Percentiles rank a stretch among this genome's conserved stretches.
Conservation (phyloP, 805 yeast genomes). For the Candida sphagnicola region DNA sequence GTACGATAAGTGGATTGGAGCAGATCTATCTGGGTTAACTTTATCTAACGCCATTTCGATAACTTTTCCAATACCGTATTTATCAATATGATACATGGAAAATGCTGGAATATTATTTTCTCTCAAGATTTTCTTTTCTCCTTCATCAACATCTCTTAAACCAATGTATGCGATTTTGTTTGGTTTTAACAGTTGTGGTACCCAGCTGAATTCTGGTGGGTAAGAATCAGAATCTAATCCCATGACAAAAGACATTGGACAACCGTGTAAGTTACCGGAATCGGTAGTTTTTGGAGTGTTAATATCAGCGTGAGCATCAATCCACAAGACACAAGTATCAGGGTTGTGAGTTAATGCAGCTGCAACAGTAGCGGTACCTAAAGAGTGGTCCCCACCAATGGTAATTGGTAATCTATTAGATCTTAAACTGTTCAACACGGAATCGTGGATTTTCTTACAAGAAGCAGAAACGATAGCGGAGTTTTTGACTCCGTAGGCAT, state of each 20-base stretch:
- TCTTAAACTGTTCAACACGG: conserved; percentile 51
- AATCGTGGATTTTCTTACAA: conserved; percentile 56
- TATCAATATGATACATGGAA: conserved; percentile 95
- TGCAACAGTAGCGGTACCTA: conserved; percentile 88
- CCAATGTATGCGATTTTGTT: conserved; percentile 87
- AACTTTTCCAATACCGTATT: conserved; percentile 87
- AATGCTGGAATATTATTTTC: conserved; percentile 76
- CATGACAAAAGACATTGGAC: conserved; percentile 88
- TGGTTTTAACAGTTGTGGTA: conserved; percentile 61
- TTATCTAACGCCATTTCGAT: conserved; percentile 84
- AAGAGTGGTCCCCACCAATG: conserved; percentile 95
- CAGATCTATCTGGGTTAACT: conserved; percentile 62
- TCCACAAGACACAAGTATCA: conserved; percentile 89
- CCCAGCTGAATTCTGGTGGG: conserved; percentile 81
- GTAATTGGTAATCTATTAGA: conserved; percentile 65
- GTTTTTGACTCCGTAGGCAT: conserved; percentile 57
- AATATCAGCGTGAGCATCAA: conserved; percentile 97
- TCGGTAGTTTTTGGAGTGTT: conserved; percentile 82
- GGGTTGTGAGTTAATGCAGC: conserved; percentile 79
- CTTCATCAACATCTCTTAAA: conserved; percentile 85
- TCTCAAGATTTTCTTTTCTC: conserved; percentile 71
- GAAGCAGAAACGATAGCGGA: conserved; percentile 76
- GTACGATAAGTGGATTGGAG: conserved; percentile 84
- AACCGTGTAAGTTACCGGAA: conserved; percentile 93
- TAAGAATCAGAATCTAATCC: conserved; percentile 67